Conservation (phyloP, 2,329 filamentous ascomycete species). For the Cercospora sojina region DNA sequence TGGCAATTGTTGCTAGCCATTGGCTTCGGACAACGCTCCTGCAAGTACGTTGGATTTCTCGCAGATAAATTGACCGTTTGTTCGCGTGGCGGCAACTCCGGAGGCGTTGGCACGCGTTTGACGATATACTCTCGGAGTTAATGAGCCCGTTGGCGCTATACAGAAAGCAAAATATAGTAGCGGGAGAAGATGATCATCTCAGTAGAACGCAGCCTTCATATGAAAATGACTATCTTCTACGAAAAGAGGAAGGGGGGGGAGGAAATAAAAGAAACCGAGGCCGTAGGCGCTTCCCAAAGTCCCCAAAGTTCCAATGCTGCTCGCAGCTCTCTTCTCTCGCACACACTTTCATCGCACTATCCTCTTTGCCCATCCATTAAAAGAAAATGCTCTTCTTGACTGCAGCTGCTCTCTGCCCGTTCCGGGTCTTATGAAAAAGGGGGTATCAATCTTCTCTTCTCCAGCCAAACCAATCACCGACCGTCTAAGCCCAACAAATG, state of each 20-base stretch:
- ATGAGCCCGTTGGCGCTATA: background rate
- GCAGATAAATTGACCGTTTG: background rate
- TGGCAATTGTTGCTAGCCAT: background rate
- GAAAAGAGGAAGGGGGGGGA: background rate
- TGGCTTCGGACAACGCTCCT: background rate
- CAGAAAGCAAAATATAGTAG: background rate
- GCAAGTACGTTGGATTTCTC: background rate
- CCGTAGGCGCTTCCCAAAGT: background rate
- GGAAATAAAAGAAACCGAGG: background rate
- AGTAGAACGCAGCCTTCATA: background rate
- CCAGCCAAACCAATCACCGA: background rate
- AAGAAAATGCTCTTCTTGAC: background rate
- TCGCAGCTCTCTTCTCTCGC: background rate
- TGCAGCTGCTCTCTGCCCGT: background rate
- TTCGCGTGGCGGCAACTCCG: background rate
- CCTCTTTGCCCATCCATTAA: background rate
- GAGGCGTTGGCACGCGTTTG: background rate
- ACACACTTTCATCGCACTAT: background rate
- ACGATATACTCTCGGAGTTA: background rate
- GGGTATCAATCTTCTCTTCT: slow-evolving; percentile 5
- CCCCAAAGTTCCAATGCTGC: background rate
- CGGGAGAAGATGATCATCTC: background rate
- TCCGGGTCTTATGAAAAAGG: background rate
- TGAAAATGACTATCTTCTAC: slow-evolving; percentile 5
- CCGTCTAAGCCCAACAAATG: background rate